Evolutionary conservation across 495 filamentous ascomycete genomes (phyloP).

Genomic region (Talaromyces adpressus): DNA sequence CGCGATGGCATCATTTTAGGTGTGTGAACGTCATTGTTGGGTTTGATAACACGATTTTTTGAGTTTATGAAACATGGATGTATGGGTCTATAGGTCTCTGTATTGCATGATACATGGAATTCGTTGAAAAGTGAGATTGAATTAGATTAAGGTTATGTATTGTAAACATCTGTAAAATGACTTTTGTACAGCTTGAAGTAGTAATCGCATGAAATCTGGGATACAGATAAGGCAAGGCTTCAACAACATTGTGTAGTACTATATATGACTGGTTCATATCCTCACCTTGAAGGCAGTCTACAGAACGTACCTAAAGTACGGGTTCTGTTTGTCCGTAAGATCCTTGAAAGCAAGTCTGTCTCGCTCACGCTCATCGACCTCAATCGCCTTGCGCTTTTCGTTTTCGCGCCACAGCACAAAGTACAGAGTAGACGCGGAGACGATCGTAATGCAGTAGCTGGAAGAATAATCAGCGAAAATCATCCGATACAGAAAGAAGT

Average conservation of each 20-base stretch:
- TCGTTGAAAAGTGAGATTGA: not conserved
- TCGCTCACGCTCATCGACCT: constrained; percentile 52
- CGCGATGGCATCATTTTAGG: not conserved
- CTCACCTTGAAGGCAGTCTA: constrained; percentile 16
- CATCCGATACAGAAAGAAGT: not conserved
- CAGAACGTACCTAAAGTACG: constrained; percentile 66
- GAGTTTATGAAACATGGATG: not conserved
- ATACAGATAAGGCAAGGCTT: too few relatives aligned
- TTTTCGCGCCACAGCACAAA: constrained; percentile 52
- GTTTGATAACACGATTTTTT: not conserved
- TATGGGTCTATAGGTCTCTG: not conserved
- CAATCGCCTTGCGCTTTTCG: constrained; percentile 32
- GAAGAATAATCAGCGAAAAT: not conserved
- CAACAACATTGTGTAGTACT: too few relatives aligned
- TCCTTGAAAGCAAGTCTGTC: constrained; percentile 63
- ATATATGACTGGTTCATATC: not conserved
- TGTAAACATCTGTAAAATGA: not conserved
- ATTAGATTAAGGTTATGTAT: not conserved
- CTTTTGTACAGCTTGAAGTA: not conserved
- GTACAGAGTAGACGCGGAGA: constrained; percentile 47
- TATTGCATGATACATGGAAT: not conserved
- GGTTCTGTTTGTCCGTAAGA: constrained; percentile 70
- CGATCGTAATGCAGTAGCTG: constrained; percentile 64
- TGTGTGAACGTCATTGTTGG: not conserved
- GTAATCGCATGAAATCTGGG: not conserved